Conservation (phyloP, 441 rosid species). For the Pelargonium hybrid region DNA sequence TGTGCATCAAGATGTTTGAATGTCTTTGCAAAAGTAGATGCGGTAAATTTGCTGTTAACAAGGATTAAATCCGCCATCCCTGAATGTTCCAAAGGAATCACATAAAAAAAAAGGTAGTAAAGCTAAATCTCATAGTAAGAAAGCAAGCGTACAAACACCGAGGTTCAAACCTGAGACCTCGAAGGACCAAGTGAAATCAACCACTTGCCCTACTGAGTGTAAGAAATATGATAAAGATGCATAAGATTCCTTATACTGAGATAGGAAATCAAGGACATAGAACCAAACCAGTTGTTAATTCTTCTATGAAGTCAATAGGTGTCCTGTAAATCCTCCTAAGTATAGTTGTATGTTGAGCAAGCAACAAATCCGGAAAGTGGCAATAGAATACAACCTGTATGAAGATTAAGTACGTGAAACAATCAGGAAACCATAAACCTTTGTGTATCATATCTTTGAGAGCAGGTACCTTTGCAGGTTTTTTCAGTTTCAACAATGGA, state of each 20-base stretch:
- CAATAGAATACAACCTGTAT: conserved; percentile 79
- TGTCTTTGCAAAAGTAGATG: conserved; percentile 70
- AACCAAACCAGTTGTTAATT: conserved; percentile 59
- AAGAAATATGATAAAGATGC: neutral
- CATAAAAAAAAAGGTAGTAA: neutral
- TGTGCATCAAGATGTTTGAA: conserved; percentile 59
- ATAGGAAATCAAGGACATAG: neutral
- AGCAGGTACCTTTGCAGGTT: conserved; percentile 50
- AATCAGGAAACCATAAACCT: conserved; percentile 7
- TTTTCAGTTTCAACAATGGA: conserved; percentile 65
- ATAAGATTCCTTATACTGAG: neutral
- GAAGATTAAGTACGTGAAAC: conserved; percentile 7
- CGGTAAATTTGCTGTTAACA: conserved; percentile 81
- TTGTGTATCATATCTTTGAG: conserved; percentile 7
- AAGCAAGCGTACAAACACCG: too few relatives aligned
- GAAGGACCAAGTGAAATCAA: too few relatives aligned
- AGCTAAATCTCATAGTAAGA: conserved; percentile 6
- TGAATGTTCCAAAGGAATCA: conserved; percentile 23
- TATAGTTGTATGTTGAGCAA: conserved; percentile 66
- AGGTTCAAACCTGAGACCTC: too few relatives aligned
- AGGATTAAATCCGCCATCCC: conserved; percentile 86
- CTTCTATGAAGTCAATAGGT: conserved; percentile 76
- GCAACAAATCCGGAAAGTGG: conserved; percentile 78
- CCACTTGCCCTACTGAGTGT: too few relatives aligned
- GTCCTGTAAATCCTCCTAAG: conserved; percentile 70